Base-by-base conservation (phyloP, 345 rosid genomes). In the Excoecaria agallocha region DNA sequence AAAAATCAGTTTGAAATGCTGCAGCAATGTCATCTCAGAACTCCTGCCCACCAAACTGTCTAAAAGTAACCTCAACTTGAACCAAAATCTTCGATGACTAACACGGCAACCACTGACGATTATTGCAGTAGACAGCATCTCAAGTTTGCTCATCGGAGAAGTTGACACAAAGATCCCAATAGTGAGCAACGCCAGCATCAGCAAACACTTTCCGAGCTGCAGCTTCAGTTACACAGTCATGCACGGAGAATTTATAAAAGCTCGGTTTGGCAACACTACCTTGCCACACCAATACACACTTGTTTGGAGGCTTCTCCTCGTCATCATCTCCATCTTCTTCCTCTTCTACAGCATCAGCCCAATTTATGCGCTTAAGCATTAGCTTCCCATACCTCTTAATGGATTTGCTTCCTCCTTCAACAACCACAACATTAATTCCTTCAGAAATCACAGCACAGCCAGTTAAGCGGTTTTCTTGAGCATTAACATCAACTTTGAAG, bases 401-500 rank as follows among this genome's bases (percentile, higher is more conserved):
- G 71, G 96, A 84, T 73, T 93, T 93, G 87, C 85, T 89, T 64
- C 96, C 93, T 57, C 99, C 98, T 84, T 91, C 99, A 20, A 88
- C 98, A 41, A 86, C 98, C 57, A 93, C 97, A 4, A 95, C 88
- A 52, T 73, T 88, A 61, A 95, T 87, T 67, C 85, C 96, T 6
- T 93, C 96, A 0, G 90, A 79, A 57, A 93, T 89, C 75, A 93
- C 98, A 1, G 83, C 85, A 81, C 92, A 88, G 19, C 99, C 99
- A 6, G 93, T 87, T 84, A 95, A 72, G 5, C 89, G 93, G 84
- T 93, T 93, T 79, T 95, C 87, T 45, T 86, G 89, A 9, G 99
- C 97, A 80, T 95, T 95, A 45, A 91, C 91, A 83, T 95, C 99
- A 22, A 95, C 96, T 83, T 91, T 93, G 63, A 90, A 95, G 71